Base-by-base conservation (phyloP, 257 asterid species). In the Phtheirospermum japonicum region DNA sequence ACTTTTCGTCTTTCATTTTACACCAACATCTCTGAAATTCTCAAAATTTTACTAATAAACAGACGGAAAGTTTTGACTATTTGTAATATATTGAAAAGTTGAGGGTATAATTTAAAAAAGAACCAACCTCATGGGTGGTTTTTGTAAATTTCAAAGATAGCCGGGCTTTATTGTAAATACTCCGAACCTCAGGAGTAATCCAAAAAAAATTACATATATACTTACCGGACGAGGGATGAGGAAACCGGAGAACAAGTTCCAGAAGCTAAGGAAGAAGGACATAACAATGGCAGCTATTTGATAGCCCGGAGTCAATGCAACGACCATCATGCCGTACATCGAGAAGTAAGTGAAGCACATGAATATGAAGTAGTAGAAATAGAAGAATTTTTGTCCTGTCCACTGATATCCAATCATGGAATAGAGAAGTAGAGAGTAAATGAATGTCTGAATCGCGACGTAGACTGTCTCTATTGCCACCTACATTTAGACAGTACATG, bases 321-420 rank as follows among this genome's bases (percentile, higher is more conserved):
- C 96, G 62, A 85, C 85, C 96, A 88, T 88, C 96, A 88, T 88
- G 0, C 96, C 96, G 2, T 80, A 88, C 90, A 88, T 75, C n/a
- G 96, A 78, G 93, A 88, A 88, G 79, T 88, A 88, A 16, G 86
- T 69, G 76, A 82, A 88, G 75, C 95, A 85, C 96, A 88, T 88
- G 83, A 85, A 88, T 69, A 88, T 72, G 81, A 82, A 85, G 86
- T 83, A 88, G 80, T 82, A 88, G 80, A 88, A 88, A 46, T 82
- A 85, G 67, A 83, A 74, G 81, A 88, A 83, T 61, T 88, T 88
- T 28, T 7, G 73, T 12, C 72, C 78, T 0, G 89, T 83, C 96
- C 96, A 83, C 0, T 85, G 61, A 45, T 57, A 88, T 71, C 95
- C 96, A 60, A 88, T 88, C 96, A 88, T 88, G 30, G 95, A 75